Conservation (phyloP, 73 alveolate species). For the Tetrahymena malaccensis region DNA sequence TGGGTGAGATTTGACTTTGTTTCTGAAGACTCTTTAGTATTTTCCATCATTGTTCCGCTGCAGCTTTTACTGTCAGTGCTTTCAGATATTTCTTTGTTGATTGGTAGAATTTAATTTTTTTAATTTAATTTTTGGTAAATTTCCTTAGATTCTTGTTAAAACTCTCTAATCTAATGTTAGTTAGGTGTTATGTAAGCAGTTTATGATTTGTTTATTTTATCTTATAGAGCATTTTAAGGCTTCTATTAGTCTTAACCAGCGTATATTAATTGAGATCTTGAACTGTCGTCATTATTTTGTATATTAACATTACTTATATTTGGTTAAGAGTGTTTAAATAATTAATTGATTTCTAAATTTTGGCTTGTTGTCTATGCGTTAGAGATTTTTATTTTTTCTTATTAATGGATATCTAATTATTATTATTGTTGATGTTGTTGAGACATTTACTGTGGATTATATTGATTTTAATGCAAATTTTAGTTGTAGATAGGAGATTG, state of each 20-base stretch:
- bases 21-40: background rate
- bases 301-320: background rate
- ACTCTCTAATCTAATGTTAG: background rate
- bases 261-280: background rate
- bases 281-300: too few species aligned
- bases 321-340: background rate
- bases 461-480: background rate
- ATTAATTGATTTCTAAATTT: too few species aligned
- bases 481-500: background rate
- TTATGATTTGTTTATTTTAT: too few species aligned
- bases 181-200: too few species aligned
- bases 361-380: background rate
- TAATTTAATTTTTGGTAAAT: background rate
- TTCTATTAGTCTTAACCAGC: background rate
- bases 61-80: background rate
- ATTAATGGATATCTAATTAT: background rate
- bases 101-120: background rate
- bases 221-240: background rate
- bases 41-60: background rate
- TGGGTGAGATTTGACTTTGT: background rate
- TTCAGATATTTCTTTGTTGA: background rate
- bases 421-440: background rate
- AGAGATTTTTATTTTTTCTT: too few species aligned
- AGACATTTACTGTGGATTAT: background rate
- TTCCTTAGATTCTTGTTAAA: background rate